A percentile compares a stretch with the other conserved stretches of the same genome.
Conservation (phyloP, 176 grass and related monocot species). For the Carex scoparia region DNA sequence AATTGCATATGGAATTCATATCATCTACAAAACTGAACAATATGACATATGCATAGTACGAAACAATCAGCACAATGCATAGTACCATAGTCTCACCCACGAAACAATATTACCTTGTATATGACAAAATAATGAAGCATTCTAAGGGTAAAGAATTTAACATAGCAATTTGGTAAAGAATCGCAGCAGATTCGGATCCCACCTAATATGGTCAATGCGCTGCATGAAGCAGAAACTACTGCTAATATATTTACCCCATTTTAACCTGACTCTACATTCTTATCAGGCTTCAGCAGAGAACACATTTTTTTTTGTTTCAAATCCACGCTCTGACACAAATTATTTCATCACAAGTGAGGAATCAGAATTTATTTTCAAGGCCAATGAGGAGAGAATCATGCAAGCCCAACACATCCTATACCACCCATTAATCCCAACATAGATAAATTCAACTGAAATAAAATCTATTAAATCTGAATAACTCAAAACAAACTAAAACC, state of each 20-base stretch:
- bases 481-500: conserved; percentile 51
- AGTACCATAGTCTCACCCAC: no score
- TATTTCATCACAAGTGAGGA: not conserved
- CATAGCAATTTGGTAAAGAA: no score
- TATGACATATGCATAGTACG: no score
- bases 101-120: no score
- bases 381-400: not conserved
- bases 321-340: not conserved
- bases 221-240: no score
- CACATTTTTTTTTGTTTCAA: not conserved
- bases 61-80: no score
- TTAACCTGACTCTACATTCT: not conserved
- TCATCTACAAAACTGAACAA: not conserved
- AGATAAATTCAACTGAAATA: not conserved
- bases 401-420: conserved; percentile 2
- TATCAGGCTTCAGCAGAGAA: conserved; percentile 3
- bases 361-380: not conserved
- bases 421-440: not conserved
- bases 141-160: no score
- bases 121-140: no score
- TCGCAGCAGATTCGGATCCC: no score
- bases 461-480: not conserved
- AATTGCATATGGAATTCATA: not conserved
- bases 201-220: no score
- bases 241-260: no score